Evolutionary conservation across 306 rosid genomes (phyloP), one percentile per base, ranked within the genome.

Genomic region (Casuarina cunninghamiana): DNA sequence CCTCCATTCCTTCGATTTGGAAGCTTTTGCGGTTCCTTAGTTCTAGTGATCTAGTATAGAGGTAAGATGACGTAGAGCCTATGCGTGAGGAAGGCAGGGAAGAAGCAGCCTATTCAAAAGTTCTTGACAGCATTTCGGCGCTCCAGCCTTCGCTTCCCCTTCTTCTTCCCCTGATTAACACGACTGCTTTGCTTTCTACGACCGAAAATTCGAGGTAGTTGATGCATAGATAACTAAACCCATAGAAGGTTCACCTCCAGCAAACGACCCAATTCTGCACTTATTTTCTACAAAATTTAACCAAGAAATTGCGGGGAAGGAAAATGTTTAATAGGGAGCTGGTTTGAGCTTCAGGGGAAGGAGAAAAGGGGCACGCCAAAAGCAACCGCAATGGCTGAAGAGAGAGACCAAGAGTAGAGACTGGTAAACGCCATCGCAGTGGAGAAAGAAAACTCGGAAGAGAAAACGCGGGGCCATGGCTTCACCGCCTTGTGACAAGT

Each of bases 401-500:
- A 49, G 10, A 21, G 7, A 26, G n/a, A 19, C 26, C 10, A 35
- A 16, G 7, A 66, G 32, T 1, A 41, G 72, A 76, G 71, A 79
- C 90, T 80, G 84, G 98, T 93, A 87, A 91, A 91, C 95, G 95
- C 87, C 83, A 88, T 83, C 79, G 91, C 51, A 67, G 35, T 54
- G 72, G 66, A 26, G 32, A 26, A 26, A 26, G 32, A 26, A 26
- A 26, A 26, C 32, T 26, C 1, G 32, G 32, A 26, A 26, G 12
- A 13, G 43, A 78, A 81, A 84, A 93, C 93, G 95, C 98, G 95
- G 92, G 84, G 90, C 88, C 87, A 89, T 86, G 84, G 32, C 32
- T 26, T 26, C 32, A 26, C 32, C 32, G 32, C 32, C 32, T 26
- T 26, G 1, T 26, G 1, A 26, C 32, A 26, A 26, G 32, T 26